Percentiles rank a stretch among this genome's conserved stretches.
Evolutionary conservation across 768 basidiomycete species (phyloP).

Genomic region (Cytidiella melzeri): DNA sequence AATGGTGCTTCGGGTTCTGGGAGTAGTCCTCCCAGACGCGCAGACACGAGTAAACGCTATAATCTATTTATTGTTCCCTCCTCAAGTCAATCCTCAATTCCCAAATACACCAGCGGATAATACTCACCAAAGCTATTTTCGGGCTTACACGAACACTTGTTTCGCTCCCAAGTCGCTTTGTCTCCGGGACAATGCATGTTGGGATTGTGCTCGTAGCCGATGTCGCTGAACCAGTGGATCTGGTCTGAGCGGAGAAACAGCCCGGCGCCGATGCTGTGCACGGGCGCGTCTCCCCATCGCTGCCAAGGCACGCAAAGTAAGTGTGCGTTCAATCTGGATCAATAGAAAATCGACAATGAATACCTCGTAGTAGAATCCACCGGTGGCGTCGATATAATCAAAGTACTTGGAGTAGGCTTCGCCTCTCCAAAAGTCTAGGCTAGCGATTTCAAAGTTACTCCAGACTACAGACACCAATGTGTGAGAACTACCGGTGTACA

Average conservation of each 20-base stretch:
- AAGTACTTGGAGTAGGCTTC: slow-evolving; percentile 84
- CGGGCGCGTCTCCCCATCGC: slow-evolving; percentile 40
- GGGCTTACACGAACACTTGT: slow-evolving; percentile 45
- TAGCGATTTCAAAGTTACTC: slow-evolving; percentile 76
- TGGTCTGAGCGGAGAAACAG: slow-evolving; percentile 45
- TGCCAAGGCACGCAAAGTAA: slow-evolving; percentile 8
- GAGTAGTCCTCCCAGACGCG: no score
- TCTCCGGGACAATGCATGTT: slow-evolving; percentile 47
- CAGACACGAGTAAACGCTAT: no score
- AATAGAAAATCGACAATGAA: background rate
- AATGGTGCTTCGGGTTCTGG: no score
- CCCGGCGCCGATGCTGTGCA: slow-evolving; percentile 45
- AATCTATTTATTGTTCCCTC: no score
- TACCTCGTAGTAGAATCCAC: slow-evolving; percentile 92
- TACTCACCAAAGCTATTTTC: slow-evolving; percentile 53
- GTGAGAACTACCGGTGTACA: background rate
- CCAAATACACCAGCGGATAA: no score
- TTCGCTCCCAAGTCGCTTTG: slow-evolving; percentile 30
- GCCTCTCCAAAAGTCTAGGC: slow-evolving; percentile 83
- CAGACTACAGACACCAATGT: no score
- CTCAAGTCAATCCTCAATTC: no score
- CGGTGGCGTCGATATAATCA: slow-evolving; percentile 69
- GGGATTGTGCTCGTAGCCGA: slow-evolving; percentile 54
- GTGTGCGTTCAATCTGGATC: background rate
- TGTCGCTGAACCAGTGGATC: slow-evolving; percentile 72